phyloP scores from a whole-genome alignment of 2,329 filamentous ascomycete genomes.

The Pestalotiopsis sp. region DNA sequence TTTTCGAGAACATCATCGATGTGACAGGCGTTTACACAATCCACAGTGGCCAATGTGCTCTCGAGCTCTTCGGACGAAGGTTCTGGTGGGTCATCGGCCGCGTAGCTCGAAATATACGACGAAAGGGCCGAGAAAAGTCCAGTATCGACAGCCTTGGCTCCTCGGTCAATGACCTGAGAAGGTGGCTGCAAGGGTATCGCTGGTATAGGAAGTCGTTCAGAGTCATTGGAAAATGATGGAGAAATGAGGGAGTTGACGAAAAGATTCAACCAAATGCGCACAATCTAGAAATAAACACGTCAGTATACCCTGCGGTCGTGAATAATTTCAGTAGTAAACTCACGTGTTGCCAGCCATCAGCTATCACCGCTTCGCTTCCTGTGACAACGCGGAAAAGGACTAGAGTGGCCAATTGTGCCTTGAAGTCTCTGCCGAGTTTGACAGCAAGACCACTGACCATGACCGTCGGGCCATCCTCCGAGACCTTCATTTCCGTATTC shows the following conservation, averaged over 20 bases:
- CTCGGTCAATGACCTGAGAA: slow-evolving; percentile 90
- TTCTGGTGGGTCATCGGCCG: slow-evolving; percentile 95
- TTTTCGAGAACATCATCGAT: slow-evolving; percentile 83
- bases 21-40: slow-evolving; percentile 89
- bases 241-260: slow-evolving; percentile 95
- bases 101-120: slow-evolving; percentile 97
- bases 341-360: slow-evolving; percentile 78
- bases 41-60: slow-evolving; percentile 90
- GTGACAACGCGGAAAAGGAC: slow-evolving; percentile 93
- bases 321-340: slow-evolving; percentile 32
- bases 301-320: slow-evolving; percentile 28
- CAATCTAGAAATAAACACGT: slow-evolving; percentile 60
- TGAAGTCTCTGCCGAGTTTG: slow-evolving; percentile 90
- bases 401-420: slow-evolving; percentile 89
- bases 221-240: slow-evolving; percentile 69
- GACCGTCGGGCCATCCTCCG: slow-evolving; percentile 74
- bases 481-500: slow-evolving; percentile 94
- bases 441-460: slow-evolving; percentile 99
- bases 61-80: slow-evolving; percentile 97
- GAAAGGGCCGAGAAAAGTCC: slow-evolving; percentile 94
- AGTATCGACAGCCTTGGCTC: slow-evolving; percentile 74
- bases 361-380: slow-evolving; percentile 78
- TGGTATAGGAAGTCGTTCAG: slow-evolving; percentile 70
- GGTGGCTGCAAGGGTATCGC: slow-evolving; percentile 89
- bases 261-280: slow-evolving; percentile 91